Percentiles rank a stretch among this genome's conserved stretches.
phyloP scores from a whole-genome alignment of 2,329 filamentous ascomycete genomes.

The Talaromyces sp. region DNA sequence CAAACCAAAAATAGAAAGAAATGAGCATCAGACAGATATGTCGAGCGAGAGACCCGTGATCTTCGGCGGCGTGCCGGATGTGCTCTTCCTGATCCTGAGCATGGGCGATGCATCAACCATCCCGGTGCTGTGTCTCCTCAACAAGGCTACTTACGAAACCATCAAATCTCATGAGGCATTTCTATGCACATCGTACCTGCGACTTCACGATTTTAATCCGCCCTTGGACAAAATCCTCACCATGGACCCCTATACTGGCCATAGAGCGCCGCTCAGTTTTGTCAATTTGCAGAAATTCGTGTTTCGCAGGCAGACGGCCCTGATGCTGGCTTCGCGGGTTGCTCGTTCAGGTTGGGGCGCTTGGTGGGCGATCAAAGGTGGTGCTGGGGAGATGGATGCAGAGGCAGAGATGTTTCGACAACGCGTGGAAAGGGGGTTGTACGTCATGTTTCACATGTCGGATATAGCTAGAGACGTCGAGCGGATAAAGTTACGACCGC shows the following conservation, averaged over 20 bases:
- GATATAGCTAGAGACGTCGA: conserved; percentile 25
- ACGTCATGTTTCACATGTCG: conserved; percentile 30
- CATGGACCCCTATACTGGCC: conserved; percentile 25
- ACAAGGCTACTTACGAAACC: conserved; percentile 27
- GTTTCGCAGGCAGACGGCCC: conserved; percentile 24
- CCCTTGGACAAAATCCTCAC: conserved; percentile 58
- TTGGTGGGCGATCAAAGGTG: conserved; percentile 24
- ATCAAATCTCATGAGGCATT: conserved; percentile 27
- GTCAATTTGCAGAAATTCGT: conserved; percentile 25
- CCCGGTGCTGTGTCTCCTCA: conserved; percentile 26
- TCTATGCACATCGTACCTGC: conserved; percentile 29
- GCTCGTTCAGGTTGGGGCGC: conserved; percentile 30
- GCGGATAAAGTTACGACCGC: conserved; percentile 15
- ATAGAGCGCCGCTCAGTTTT: conserved; percentile 23
- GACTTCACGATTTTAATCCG: conserved; percentile 49
- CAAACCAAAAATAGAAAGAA: background rate
- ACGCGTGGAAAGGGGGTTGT: conserved; percentile 27
- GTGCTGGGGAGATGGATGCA: conserved; percentile 27
- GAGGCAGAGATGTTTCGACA: conserved; percentile 28
- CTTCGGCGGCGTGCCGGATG: conserved; percentile 28
- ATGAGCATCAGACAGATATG: conserved; percentile 16
- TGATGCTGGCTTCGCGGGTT: conserved; percentile 24
- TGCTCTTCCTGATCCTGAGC: conserved; percentile 31
- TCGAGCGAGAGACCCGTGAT: conserved; percentile 12
- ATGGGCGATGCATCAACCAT: conserved; percentile 25